Base-by-base conservation (phyloP, 1,139 yeast genomes). In the Scheffersomyces quercinus region DNA sequence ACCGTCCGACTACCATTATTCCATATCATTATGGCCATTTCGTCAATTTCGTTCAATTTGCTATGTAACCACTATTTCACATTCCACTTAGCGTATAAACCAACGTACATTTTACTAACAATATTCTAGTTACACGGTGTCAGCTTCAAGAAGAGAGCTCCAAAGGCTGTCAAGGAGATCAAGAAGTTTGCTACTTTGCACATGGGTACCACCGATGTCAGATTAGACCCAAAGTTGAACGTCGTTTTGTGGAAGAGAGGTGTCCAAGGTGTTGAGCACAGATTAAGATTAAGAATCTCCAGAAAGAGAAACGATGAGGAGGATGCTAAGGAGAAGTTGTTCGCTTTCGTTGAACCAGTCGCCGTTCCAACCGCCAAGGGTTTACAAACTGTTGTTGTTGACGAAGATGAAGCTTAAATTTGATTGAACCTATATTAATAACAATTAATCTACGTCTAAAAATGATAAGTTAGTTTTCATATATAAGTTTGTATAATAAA, bases 251-350 rank as follows among this genome's bases (percentile, higher is more conserved):
- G 99, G 99, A 88, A 89, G 79, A 90, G 96, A 82, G 99, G 99
- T 82, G 86, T 95, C 81, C 93, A 91, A 85, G 97, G 97, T 81
- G 96, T 89, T 68, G 96, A 96, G 75, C 81, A 80, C 88, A 91
- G 97, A 85, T 74, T 95, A 79, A 90, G 99, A 83, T 84, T 95
- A 75, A 91, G 97, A 83, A 91, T 95, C 80, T 90, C 98, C 56
- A 91, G 99, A 89, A 93, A 88, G 93, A 89, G 98, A 84, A 93
- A 93, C 83, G 98, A 95, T 77, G 99, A 93, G 82, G 99, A 95
- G 83, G 93, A 90, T 75, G 98, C 99, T 70, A 88, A 88, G 85
- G 95, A 90, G 81, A 90, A 91, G 78, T 85, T 95, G 74, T 95
- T 89, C 83, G 91, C 99, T 64, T 90, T 82, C 78, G 99, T 95